Evolutionary conservation across 2,329 filamentous ascomycete genomes (phyloP).

Genomic region (Aureobasidium leucospermi): DNA sequence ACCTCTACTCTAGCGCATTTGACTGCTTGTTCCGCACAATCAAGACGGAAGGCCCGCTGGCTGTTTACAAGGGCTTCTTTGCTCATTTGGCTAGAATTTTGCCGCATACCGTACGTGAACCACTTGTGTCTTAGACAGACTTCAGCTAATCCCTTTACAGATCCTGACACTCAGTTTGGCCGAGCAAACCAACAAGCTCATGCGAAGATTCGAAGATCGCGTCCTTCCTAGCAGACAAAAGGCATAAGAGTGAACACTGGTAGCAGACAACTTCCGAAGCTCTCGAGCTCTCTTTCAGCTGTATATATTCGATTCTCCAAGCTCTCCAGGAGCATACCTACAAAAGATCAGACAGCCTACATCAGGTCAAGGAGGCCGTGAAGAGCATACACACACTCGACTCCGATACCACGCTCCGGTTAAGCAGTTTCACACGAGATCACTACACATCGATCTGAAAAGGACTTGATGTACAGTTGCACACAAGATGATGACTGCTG

Average conservation of each 20-base stretch:
- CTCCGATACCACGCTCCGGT: too few relatives aligned
- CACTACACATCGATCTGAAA: too few relatives aligned
- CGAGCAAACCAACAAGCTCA: conserved; percentile 92
- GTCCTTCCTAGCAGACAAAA: conserved; percentile 29
- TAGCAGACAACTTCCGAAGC: neutral
- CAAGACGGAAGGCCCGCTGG: conserved; percentile 80
- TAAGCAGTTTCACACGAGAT: too few relatives aligned
- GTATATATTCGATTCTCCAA: neutral
- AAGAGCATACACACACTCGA: too few relatives aligned
- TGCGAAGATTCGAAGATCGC: conserved; percentile 67
- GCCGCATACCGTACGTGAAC: conserved; percentile 66
- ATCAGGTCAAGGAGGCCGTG: neutral
- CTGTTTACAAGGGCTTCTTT: conserved; percentile 96
- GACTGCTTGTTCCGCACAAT: conserved; percentile 90
- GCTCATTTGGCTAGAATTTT: conserved; percentile 90
- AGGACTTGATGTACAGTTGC: too few relatives aligned
- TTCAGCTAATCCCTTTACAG: conserved; percentile 30
- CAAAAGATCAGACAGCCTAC: neutral
- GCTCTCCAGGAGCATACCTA: neutral
- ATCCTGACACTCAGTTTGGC: conserved; percentile 87
- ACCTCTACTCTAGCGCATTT: conserved; percentile 87
- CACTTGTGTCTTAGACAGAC: neutral
- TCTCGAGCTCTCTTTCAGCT: neutral
- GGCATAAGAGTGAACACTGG: conserved; percentile 1
- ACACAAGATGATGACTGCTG: too few relatives aligned